phyloP scores from a whole-genome alignment of 83 land plant genomes.

The Picea abies region DNA sequence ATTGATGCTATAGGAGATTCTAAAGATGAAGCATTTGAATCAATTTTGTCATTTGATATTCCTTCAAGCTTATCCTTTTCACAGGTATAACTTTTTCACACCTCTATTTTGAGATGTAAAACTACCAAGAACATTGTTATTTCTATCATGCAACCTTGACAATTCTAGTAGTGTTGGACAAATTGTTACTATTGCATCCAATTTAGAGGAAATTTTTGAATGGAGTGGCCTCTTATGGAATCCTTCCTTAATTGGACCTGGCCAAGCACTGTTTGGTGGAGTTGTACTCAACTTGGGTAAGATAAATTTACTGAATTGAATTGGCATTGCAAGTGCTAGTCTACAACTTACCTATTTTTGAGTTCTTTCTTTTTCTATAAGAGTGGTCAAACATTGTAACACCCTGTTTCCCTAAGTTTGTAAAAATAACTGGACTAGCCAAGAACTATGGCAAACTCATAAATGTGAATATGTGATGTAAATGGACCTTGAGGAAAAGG shows the following conservation, averaged over 20 bases:
- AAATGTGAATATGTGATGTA: too few relatives aligned
- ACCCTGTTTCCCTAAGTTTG: too few relatives aligned
- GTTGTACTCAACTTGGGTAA: constrained; percentile 22
- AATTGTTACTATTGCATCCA: constrained; percentile 12
- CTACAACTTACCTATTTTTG: background rate
- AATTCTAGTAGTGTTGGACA: constrained; percentile 26
- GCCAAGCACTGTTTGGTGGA: too few relatives aligned
- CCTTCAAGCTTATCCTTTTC: constrained; percentile 46
- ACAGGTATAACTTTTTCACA: constrained; percentile 31
- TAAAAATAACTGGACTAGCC: too few relatives aligned
- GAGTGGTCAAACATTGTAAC: constrained; percentile 7
- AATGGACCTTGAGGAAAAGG: too few relatives aligned
- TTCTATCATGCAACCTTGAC: constrained; percentile 8
- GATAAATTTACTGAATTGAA: background rate
- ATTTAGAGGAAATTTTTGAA: constrained; percentile 26
- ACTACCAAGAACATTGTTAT: constrained; percentile 13
- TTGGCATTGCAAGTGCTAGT: background rate
- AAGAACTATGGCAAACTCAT: too few relatives aligned
- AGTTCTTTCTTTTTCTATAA: background rate
- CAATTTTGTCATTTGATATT: constrained; percentile 34
- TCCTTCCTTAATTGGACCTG: background rate
- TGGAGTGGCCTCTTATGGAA: constrained; percentile 33
- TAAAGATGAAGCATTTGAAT: constrained; percentile 23
- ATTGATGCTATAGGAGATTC: constrained; percentile 8
- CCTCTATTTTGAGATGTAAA: constrained; percentile 23